Evolutionary conservation across 2,329 filamentous ascomycete species (phyloP).

Genomic region (Periconia sp.): DNA sequence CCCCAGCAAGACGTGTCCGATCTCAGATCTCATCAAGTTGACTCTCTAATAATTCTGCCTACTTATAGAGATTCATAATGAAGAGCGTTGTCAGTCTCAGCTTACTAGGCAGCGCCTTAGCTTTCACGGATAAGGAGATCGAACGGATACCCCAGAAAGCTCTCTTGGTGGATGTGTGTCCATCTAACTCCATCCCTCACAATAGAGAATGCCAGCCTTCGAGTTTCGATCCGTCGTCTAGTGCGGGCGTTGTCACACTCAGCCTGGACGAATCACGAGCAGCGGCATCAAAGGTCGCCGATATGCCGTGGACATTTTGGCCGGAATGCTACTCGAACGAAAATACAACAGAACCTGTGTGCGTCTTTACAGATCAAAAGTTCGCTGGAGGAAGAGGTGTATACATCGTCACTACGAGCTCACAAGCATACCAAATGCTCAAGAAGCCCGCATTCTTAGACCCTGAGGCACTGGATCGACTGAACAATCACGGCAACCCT

Average conservation of each 20-base stretch:
- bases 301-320: constrained; percentile 42
- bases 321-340: constrained; percentile 39
- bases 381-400: constrained; percentile 41
- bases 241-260: constrained; percentile 24
- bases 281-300: constrained; percentile 19
- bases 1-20: too few species aligned
- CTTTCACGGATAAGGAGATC: constrained; percentile 28
- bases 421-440: constrained; percentile 32
- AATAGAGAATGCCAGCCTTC: constrained; percentile 31
- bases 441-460: constrained; percentile 36
- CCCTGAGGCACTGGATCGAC: constrained; percentile 17
- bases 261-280: constrained; percentile 29
- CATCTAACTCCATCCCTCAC: constrained; percentile 27
- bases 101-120: constrained; percentile 27
- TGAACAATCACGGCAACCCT: constrained; percentile 35
- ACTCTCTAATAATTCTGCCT: too few species aligned
- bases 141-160: constrained; percentile 24
- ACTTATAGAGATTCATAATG: too few species aligned
- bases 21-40: too few species aligned
- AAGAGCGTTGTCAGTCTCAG: constrained; percentile 24
- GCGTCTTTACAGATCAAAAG: constrained; percentile 35
- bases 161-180: constrained; percentile 30
- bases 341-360: constrained; percentile 31
- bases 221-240: constrained; percentile 12
- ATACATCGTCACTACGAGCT: constrained; percentile 34